Base-by-base conservation (phyloP, 208 protist species). In the Trypanosoma melophagium region DNA sequence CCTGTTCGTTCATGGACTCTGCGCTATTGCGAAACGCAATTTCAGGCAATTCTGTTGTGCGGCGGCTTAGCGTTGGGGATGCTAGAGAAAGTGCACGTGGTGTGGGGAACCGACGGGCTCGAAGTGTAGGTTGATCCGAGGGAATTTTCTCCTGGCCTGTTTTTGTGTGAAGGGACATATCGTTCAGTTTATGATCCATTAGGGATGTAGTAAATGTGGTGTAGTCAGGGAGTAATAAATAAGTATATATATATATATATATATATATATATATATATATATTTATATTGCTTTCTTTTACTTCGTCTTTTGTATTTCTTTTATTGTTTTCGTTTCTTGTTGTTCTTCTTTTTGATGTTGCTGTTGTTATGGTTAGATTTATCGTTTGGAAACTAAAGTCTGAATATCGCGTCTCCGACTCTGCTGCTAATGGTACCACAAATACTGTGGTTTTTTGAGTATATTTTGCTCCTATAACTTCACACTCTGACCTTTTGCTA, bases 301-400 rank as follows among this genome's bases (percentile, higher is more conserved):
- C 28, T 69, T 65, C 50, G 7, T 21, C 67, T 64, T 65, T 52
- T 65, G 1, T 74, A 24, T 54, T 45, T 21, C 42, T 56, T 25
- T 54, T 21, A 10, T 65, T 56, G 44, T 45, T 56, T 54, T 65
- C 9, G 19, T 51, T 41, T 14, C 31, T 31, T 50, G 21, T 31
- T 52, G 7, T 51, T 38, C 19, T 22, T 56, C 17, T 22, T 56
- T 71, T 22, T 60, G 19, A 28, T 65, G 56, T 53, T 56, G 13
- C 50, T 35, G 8, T 66, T 56, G 7, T 44, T 22, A 24, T 40
- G 10, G 31, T 72, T 38, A 19, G 71, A 25, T 58, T 21, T 45
- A 21, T 45, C 35, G 1, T 24, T 66, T 5, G 8, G 9, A 42
- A 41, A 17, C 8, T n/a, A 41, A 31, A n/a, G 22, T 40, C 9